These are phyloP conservation scores for Cicer arietinum DNA, from an alignment of 306 rosid genomes.

Conservation along the genomic window DNA sequence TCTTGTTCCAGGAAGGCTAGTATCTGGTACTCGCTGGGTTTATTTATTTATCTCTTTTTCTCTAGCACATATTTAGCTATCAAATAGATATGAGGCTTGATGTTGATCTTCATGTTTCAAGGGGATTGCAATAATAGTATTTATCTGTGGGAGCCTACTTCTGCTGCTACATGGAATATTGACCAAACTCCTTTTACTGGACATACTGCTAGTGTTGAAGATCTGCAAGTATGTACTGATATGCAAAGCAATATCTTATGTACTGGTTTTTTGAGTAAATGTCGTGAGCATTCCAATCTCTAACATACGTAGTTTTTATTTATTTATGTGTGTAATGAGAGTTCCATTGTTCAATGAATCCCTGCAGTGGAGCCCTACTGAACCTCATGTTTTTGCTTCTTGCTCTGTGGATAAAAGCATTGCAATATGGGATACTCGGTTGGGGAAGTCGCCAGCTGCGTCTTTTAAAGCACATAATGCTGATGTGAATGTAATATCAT, in stretches of 20 bases:
- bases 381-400: constrained; percentile 79
- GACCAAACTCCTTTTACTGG: constrained; percentile 72
- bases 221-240: constrained; percentile 71
- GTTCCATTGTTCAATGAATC: constrained; percentile 38
- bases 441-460: constrained; percentile 63
- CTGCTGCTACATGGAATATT: constrained; percentile 76
- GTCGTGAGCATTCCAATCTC: constrained; percentile 1
- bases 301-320: constrained; percentile 11
- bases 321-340: constrained; percentile 30
- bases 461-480: constrained; percentile 84
- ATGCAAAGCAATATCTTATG: constrained; percentile 38
- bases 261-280: constrained; percentile 33
- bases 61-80: constrained; percentile 16
- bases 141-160: constrained; percentile 90
- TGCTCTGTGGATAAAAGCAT: constrained; percentile 85
- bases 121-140: constrained; percentile 86
- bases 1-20: constrained; percentile 74
- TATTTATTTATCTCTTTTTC: constrained; percentile 4
- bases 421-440: constrained; percentile 88
- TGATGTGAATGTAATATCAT: constrained; percentile 94
- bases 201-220: constrained; percentile 88
- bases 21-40: constrained; percentile 64
- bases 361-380: constrained; percentile 95
- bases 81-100: constrained; percentile 28
- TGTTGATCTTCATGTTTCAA: constrained; percentile 45